Evolutionary conservation across 2,329 filamentous ascomycete genomes (phyloP).

Genomic region (Madurella mycetomatis): DNA sequence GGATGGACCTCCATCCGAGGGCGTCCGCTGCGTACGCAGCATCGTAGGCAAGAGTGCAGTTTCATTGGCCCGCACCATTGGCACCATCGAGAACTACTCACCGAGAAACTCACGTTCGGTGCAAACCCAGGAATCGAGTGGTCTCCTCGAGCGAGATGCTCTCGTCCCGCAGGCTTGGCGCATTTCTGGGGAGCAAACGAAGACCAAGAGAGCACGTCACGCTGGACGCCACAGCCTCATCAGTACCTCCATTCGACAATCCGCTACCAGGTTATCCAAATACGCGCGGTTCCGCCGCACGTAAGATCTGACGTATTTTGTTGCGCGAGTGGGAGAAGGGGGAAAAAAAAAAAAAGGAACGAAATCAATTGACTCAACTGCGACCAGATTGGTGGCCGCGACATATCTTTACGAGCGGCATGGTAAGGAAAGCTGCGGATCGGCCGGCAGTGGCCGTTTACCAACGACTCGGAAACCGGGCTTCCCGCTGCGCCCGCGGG

Average conservation of each 20-base stretch:
- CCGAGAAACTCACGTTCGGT: background rate
- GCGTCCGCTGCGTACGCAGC: no score
- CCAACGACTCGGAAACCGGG: constrained; percentile 12
- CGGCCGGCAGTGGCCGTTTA: constrained; percentile 12
- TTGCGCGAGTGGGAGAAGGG: background rate
- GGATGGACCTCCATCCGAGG: background rate
- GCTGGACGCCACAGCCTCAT: constrained; percentile 10
- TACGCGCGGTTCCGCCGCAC: background rate
- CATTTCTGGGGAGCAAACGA: background rate
- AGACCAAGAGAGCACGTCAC: constrained; percentile 6
- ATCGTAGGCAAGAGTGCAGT: no score
- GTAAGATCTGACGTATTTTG: constrained; percentile 15
- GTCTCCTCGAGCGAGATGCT: background rate
- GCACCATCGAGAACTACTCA: background rate
- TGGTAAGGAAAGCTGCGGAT: constrained; percentile 13
- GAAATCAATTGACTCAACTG: background rate
- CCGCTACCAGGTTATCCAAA: background rate
- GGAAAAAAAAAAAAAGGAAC: background rate
- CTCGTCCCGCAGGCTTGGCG: background rate
- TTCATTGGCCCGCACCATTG: no score
- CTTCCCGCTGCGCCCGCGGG: constrained; percentile 4
- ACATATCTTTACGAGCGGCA: background rate
- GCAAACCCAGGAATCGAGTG: constrained; percentile 3
- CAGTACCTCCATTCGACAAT: background rate
- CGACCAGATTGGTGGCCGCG: constrained; percentile 2